Conservation (phyloP, 2,329 filamentous ascomycete genomes). For the Arachnopeziza araneosa region DNA sequence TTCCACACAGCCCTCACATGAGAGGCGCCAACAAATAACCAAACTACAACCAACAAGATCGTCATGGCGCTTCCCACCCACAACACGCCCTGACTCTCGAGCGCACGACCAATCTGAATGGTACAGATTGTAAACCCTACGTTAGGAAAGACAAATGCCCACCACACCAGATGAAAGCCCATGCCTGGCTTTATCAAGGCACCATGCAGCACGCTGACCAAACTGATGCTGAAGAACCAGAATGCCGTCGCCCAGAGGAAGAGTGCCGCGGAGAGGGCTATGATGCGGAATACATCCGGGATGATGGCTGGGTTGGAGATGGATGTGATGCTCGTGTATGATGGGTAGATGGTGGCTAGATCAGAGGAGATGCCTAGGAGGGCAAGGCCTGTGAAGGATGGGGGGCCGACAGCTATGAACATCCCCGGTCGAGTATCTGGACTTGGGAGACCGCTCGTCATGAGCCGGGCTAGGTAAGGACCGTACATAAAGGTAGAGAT, state of each 20-base stretch:
- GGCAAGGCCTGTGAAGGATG: slow-evolving; percentile 64
- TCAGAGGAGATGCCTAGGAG: slow-evolving; percentile 61
- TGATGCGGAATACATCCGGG: slow-evolving; percentile 31
- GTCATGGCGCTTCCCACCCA: slow-evolving; percentile 48
- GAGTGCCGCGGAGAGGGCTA: slow-evolving; percentile 41
- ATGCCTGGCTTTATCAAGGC: slow-evolving; percentile 42
- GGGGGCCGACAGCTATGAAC: slow-evolving; percentile 73
- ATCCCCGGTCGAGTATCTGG: slow-evolving; percentile 62
- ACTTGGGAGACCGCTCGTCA: slow-evolving; percentile 51
- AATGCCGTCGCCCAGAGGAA: slow-evolving; percentile 60
- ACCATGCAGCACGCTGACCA: slow-evolving; percentile 32
- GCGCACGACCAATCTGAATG: slow-evolving; percentile 45
- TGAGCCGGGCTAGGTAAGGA: slow-evolving; percentile 66
- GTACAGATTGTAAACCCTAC: slow-evolving; percentile 53
- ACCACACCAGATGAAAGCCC: slow-evolving; percentile 57
- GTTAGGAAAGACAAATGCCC: slow-evolving; percentile 59
- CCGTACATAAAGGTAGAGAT: slow-evolving; percentile 69
- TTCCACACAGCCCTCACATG: slow-evolving; percentile 29
- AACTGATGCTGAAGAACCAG: slow-evolving; percentile 47
- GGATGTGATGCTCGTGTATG: slow-evolving; percentile 23
- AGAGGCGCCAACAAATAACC: slow-evolving; percentile 24
- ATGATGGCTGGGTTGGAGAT: slow-evolving; percentile 37
- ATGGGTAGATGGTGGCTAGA: slow-evolving; percentile 18
- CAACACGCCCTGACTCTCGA: slow-evolving; percentile 40
- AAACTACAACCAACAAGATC: slow-evolving; percentile 34